Percentiles rank a stretch among this genome's conserved stretches.
These are phyloP conservation scores for Eleusine indica DNA, from an alignment of 176 grass and related monocot species.

Conservation along the genomic window DNA sequence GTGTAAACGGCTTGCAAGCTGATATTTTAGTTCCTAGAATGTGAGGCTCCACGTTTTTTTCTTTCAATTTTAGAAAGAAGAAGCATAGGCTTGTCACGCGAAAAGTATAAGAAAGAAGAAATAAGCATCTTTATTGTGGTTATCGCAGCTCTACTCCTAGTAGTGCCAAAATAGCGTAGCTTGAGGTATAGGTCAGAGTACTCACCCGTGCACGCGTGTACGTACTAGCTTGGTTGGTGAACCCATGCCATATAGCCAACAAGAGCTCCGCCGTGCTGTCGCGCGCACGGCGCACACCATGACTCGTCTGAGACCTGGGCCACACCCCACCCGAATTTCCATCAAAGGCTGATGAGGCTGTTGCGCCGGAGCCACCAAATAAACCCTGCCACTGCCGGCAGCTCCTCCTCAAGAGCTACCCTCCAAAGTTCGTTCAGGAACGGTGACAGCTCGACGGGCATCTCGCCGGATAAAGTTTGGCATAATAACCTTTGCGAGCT, in stretches of 20 bases:
- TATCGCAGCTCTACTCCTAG: not conserved
- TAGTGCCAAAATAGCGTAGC: no score
- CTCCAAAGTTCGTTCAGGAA: not conserved
- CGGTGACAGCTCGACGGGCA: not conserved
- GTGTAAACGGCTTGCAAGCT: not conserved
- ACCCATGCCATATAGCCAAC: no score
- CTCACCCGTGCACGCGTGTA: not conserved
- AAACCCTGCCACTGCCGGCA: not conserved
- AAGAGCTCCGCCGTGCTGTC: not conserved
- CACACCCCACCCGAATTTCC: not conserved
- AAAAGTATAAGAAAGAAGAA: no score
- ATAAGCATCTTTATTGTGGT: not conserved
- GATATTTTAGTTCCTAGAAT: not conserved
- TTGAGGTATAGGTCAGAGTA: not conserved
- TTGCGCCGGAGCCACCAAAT: slow-evolving; percentile 2
- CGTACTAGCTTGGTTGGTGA: no score
- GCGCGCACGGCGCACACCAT: not conserved
- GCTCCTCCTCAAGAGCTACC: not conserved
- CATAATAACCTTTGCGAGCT: not conserved
- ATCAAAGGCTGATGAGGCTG: not conserved
- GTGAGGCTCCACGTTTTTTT: not conserved
- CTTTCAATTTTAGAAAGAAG: not conserved
- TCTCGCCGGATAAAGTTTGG: not conserved
- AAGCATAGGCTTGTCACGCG: not conserved
- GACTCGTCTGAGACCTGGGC: not conserved